Evolutionary conservation across 495 filamentous ascomycete species (phyloP).

Genomic region (Penicillium bialowiezense): DNA sequence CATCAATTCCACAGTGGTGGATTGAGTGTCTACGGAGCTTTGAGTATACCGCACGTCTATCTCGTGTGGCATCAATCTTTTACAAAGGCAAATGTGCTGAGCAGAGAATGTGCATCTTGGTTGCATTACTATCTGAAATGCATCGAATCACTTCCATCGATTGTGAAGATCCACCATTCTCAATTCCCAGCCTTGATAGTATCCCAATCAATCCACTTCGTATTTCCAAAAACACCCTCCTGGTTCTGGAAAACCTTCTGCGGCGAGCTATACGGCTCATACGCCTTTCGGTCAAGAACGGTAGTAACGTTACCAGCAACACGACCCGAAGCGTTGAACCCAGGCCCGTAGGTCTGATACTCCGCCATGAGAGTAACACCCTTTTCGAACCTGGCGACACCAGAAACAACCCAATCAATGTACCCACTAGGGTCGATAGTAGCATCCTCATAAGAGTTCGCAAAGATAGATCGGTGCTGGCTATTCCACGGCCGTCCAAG

Average conservation of each 20-base stretch:
- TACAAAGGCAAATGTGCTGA: no score
- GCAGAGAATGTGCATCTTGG: no score
- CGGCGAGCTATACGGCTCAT: slow-evolving; percentile 43
- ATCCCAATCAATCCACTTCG: slow-evolving; percentile 52
- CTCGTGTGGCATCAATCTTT: no score
- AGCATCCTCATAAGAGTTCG: slow-evolving; percentile 48
- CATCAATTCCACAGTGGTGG: no score
- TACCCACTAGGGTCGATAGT: slow-evolving; percentile 52
- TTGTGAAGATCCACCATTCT: neutral
- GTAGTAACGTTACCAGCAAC: slow-evolving; percentile 38
- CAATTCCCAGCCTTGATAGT: slow-evolving; percentile 10
- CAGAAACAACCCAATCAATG: slow-evolving; percentile 47
- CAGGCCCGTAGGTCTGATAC: slow-evolving; percentile 51
- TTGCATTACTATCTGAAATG: no score
- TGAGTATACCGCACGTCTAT: no score
- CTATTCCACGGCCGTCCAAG: slow-evolving; percentile 60
- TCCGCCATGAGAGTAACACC: slow-evolving; percentile 55
- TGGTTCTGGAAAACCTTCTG: slow-evolving; percentile 52
- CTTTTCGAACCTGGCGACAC: slow-evolving; percentile 33
- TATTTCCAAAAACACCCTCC: slow-evolving; percentile 46
- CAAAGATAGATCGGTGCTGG: slow-evolving; percentile 52
- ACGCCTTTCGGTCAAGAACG: slow-evolving; percentile 38
- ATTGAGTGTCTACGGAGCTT: no score
- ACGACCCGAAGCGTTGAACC: slow-evolving; percentile 51
- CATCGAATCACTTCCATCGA: no score